Evolutionary conservation across 768 basidiomycete species (phyloP).

Genomic region (Scleroderma citrinum): DNA sequence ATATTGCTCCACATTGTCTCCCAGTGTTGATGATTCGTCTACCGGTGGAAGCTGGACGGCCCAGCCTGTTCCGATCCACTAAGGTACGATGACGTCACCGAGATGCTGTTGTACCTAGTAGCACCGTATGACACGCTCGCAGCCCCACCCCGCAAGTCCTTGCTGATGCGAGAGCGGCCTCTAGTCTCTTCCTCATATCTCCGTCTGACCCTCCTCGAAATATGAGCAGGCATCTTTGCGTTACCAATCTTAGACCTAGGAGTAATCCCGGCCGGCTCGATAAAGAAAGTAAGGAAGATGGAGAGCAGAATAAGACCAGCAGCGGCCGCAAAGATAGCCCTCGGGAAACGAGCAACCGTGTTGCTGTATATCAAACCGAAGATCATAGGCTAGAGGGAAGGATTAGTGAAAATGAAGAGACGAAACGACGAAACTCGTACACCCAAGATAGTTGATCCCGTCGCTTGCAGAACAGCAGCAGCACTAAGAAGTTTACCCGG

Average conservation of each 20-base stretch:
- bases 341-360: conserved; percentile 60
- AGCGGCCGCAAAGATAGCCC: conserved; percentile 62
- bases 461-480: conserved; percentile 59
- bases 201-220: conserved; percentile 8
- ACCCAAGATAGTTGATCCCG: conserved; percentile 56
- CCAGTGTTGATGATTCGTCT: neutral
- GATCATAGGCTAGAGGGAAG: conserved; percentile 50
- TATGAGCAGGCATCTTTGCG: conserved; percentile 2
- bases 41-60: neutral
- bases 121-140: conserved; percentile 18
- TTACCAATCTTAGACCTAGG: conserved; percentile 11
- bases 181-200: conserved; percentile 13
- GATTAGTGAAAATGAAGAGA: neutral
- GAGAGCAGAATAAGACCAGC: conserved; percentile 47
- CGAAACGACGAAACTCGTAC: conserved; percentile 21
- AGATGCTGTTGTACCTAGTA: conserved; percentile 5
- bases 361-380: conserved; percentile 62
- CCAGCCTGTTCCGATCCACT: conserved; percentile 4
- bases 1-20: neutral
- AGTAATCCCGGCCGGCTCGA: conserved; percentile 30
- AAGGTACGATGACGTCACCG: conserved; percentile 5
- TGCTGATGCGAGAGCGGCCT: conserved; percentile 31
- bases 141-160: conserved; percentile 33
- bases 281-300: conserved; percentile 39
- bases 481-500: conserved; percentile 65